Evolutionary conservation across 2,329 filamentous ascomycete species (phyloP), one percentile per base, ranked within the genome.

Genomic region (Aspergillus aculeatinus): DNA sequence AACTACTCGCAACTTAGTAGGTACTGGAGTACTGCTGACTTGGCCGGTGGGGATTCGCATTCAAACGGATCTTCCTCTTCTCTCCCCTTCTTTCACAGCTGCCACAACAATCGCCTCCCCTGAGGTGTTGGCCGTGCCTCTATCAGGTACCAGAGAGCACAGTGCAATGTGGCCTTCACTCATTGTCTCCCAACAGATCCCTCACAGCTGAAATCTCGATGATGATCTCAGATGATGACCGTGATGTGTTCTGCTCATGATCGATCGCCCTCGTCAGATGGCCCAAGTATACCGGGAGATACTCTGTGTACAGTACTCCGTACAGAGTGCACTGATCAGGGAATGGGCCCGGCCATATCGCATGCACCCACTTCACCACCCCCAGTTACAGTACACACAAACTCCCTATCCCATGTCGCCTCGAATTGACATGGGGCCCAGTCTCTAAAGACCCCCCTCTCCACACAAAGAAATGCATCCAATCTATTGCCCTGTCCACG

Each of bases 401-500:
- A 47, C 47, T 52, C 27, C 27, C 48, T 49, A 23, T 49, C 49
- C 48, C 48, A n/a, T 31, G 55, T 63, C 51, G 53, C 58, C 60
- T 61, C 47, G 48, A 55, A 49, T 52, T 60, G 57, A 54, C 55
- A 51, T 58, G 63, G 60, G 62, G 60, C 65, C 69, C 67, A 54
- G 63, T 65, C 65, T 65, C 49, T 19, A 19, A 35, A 35, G 11
- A 12, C 33, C 33, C 56, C 56, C 35, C 53, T 29, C 58, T 61
- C 64, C 60, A 66, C 60, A 58, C 55, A 64, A 60, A 44, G 39
- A 44, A 49, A 56, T 69, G 65, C 65, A 66, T 64, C 63, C 57
- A 55, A 61, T 70, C 69, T 70, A 48, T 62, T 63, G 58, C 63
- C 59, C 64, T 60, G 59, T 55, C 65, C 60, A 60, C 55, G 57